A percentile compares a stretch with the other conserved stretches of the same genome.
Evolutionary conservation across 2,329 filamentous ascomycete species (phyloP).

Genomic region (Botryotinia narcissicola): DNA sequence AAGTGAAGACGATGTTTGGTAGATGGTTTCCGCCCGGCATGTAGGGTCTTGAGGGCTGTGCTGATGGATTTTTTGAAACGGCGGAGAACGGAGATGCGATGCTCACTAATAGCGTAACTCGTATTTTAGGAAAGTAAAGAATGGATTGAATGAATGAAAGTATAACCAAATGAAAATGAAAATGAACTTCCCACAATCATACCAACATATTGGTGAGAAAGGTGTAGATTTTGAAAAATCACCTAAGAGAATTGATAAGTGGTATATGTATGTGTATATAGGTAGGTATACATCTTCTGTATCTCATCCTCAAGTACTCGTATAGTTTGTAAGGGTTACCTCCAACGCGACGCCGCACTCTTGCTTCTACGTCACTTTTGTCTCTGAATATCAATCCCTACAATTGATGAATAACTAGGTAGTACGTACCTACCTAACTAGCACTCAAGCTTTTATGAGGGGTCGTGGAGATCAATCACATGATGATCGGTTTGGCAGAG

Average conservation of each 20-base stretch:
- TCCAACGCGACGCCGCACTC: slow-evolving; percentile 3
- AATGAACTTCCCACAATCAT: not conserved
- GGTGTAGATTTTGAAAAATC: not conserved
- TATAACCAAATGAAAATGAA: not conserved
- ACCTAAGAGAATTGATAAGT: not conserved
- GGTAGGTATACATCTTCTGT: not conserved
- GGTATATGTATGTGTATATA: not conserved
- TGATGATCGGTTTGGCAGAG: not conserved
- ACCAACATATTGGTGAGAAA: not conserved
- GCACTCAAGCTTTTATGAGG: not conserved
- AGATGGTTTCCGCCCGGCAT: not conserved
- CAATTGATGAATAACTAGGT: not conserved
- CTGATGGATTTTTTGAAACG: slow-evolving; percentile 19
- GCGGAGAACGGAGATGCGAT: not conserved
- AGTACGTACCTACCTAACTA: not conserved
- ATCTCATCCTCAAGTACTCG: not conserved
- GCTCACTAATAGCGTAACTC: not conserved
- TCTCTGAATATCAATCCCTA: not conserved
- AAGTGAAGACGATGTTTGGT: not conserved
- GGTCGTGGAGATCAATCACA: slow-evolving; percentile 14
- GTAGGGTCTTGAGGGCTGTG: slow-evolving; percentile 1
- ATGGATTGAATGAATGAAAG: not conserved
- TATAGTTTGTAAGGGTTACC: not conserved
- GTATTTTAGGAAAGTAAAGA: not conserved
- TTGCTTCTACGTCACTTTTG: slow-evolving; percentile 15